Evolutionary conservation across 108 stramenopile genomes (phyloP).

Genomic region (Skeletonema costatum): DNA sequence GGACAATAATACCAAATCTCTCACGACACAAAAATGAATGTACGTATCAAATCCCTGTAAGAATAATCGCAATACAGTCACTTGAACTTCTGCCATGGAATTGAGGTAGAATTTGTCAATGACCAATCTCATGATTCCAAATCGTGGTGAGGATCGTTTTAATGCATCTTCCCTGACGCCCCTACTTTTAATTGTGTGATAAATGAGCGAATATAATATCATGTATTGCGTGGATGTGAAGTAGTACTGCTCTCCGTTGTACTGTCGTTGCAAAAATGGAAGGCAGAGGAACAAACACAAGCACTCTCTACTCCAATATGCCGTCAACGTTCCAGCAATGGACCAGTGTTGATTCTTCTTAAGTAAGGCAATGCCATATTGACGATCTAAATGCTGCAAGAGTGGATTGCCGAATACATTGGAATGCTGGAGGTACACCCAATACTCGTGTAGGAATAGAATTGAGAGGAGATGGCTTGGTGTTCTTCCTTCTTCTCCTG

Average conservation of each 20-base stretch:
- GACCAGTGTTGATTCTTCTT: conserved; percentile 52
- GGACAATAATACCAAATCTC: conserved; percentile 28
- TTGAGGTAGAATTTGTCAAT: conserved; percentile 57
- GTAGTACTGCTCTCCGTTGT: not conserved
- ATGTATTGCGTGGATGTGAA: conserved; percentile 49
- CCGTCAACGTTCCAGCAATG: conserved; percentile 52
- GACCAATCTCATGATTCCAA: conserved; percentile 60
- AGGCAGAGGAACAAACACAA: conserved; percentile 50
- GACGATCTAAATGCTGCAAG: conserved; percentile 53
- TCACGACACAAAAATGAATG: conserved; percentile 49
- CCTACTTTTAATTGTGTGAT: conserved; percentile 57
- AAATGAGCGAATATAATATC: conserved; percentile 50
- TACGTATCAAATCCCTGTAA: conserved; percentile 53
- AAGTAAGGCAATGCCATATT: conserved; percentile 53
- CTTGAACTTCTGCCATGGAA: conserved; percentile 16
- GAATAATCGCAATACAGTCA: conserved; percentile 34
- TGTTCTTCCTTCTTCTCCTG: not conserved
- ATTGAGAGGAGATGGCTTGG: conserved; percentile 3
- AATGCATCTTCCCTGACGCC: conserved; percentile 52
- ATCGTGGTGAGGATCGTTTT: conserved; percentile 27
- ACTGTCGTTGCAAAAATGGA: conserved; percentile 27
- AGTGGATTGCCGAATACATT: conserved; percentile 55
- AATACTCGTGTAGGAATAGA: conserved; percentile 52
- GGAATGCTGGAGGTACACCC: conserved; percentile 57
- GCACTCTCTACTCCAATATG: conserved; percentile 53